Conservation (phyloP, 345 rosid genomes). For the Populus davidiana region DNA sequence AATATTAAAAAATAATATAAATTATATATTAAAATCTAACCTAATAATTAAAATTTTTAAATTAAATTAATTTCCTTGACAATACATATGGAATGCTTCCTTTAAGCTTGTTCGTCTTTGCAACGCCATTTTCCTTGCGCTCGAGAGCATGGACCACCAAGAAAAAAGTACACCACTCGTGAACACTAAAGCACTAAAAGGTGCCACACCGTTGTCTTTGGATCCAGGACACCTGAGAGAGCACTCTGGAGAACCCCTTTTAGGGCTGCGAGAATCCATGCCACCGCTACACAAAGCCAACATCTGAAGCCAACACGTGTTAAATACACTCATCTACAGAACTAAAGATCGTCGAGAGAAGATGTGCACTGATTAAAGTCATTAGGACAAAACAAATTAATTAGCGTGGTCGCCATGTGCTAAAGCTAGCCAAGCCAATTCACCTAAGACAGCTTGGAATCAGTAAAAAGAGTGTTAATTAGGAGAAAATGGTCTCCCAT, state of each 20-base stretch:
- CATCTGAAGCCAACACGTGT: constrained; percentile 21
- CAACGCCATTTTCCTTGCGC: background rate
- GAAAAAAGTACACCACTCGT: background rate
- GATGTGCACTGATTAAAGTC: background rate
- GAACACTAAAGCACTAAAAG: background rate
- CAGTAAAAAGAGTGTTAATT: constrained; percentile 14
- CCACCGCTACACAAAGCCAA: constrained; percentile 12
- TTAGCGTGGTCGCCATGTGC: constrained; percentile 49
- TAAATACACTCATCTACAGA: background rate
- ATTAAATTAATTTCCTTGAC: too few relatives aligned
- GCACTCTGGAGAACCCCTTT: constrained; percentile 8
- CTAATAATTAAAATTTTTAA: too few relatives aligned
- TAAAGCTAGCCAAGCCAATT: constrained; percentile 28
- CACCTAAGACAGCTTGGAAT: constrained; percentile 37
- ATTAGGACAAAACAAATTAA: background rate
- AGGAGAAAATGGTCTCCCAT: background rate
- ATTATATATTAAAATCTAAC: too few relatives aligned
- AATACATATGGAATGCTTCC: background rate
- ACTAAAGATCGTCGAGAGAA: background rate
- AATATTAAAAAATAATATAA: too few relatives aligned
- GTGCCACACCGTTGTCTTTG: constrained; percentile 34
- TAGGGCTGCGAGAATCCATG: constrained; percentile 25
- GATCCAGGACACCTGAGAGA: constrained; percentile 43
- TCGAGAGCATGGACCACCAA: background rate
- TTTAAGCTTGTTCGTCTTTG: background rate